Percentiles rank a stretch among this genome's conserved stretches.
These are phyloP conservation scores for Passalora sequoiae DNA, from an alignment of 2,329 filamentous ascomycete genomes.

Conservation along the genomic window DNA sequence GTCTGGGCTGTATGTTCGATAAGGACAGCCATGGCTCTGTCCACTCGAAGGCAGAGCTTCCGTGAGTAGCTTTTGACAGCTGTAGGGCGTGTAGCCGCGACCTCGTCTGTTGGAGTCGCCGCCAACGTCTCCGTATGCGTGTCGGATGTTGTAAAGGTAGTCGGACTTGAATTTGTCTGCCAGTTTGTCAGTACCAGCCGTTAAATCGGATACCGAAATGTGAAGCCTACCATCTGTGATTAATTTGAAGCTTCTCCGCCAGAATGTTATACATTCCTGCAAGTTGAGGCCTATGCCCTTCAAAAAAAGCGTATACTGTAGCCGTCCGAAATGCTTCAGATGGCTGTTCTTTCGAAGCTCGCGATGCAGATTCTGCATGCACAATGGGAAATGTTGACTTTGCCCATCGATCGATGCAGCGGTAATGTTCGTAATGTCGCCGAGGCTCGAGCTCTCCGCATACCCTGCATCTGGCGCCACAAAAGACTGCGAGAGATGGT, in stretches of 20 bases:
- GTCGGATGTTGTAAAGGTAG: constrained; percentile 95
- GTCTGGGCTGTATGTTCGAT: constrained; percentile 83
- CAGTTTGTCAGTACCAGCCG: constrained; percentile 6
- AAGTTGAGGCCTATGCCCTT: constrained; percentile 89
- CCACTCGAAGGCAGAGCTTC: constrained; percentile 82
- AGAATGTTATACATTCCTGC: constrained; percentile 90
- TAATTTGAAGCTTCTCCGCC: constrained; percentile 78
- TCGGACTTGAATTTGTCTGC: constrained; percentile 90
- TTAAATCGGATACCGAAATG: not conserved
- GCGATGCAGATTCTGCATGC: constrained; percentile 88
- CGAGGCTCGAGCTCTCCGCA: constrained; percentile 52
- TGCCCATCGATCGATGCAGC: constrained; percentile 75
- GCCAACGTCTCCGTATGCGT: constrained; percentile 89
- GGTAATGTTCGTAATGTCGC: constrained; percentile 67
- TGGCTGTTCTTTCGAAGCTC: constrained; percentile 82
- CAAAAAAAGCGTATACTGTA: constrained; percentile 94
- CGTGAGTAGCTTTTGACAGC: constrained; percentile 89
- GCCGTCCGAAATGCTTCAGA: constrained; percentile 84
- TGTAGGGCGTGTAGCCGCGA: constrained; percentile 83
- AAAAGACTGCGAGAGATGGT: constrained; percentile 92
- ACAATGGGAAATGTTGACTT: constrained; percentile 78
- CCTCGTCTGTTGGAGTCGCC: constrained; percentile 83
- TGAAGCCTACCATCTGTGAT: constrained; percentile 59
- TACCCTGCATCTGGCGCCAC: constrained; percentile 84
- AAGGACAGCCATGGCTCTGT: constrained; percentile 89